A percentile compares a stretch with the other conserved stretches of the same genome.
These are phyloP conservation scores for Penicillium sp. DNA, from an alignment of 2,329 filamentous ascomycete species.

Conservation along the genomic window DNA sequence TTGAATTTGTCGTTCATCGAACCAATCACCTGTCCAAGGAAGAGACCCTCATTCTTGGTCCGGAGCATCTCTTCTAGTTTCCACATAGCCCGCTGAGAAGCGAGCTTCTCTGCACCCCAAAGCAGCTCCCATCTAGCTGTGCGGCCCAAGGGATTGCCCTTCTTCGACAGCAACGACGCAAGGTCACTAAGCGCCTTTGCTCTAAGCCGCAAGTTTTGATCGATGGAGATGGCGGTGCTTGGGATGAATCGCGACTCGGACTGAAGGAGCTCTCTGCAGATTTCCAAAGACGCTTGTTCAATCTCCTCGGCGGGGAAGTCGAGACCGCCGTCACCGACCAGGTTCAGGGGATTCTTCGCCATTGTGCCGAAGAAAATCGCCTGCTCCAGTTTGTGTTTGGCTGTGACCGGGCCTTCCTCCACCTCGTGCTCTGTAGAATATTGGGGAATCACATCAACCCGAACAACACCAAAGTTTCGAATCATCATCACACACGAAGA, in stretches of 20 bases:
- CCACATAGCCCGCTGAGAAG: constrained; percentile 80
- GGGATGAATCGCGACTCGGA: constrained; percentile 77
- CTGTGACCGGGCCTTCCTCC: constrained; percentile 63
- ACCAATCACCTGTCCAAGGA: constrained; percentile 75
- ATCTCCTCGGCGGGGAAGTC: constrained; percentile 73
- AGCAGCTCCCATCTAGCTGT: constrained; percentile 77
- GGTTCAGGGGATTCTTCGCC: constrained; percentile 83
- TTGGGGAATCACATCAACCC: constrained; percentile 51
- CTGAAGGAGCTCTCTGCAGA: constrained; percentile 81
- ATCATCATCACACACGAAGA: constrained; percentile 59
- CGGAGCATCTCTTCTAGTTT: constrained; percentile 73
- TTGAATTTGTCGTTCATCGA: constrained; percentile 78
- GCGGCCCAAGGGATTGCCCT: constrained; percentile 66
- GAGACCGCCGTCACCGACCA: constrained; percentile 69
- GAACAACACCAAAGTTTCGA: constrained; percentile 61
- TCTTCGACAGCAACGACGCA: constrained; percentile 69
- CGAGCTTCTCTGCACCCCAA: constrained; percentile 89
- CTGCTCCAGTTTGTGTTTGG: constrained; percentile 89
- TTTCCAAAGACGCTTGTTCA: constrained; percentile 72
- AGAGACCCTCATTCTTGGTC: constrained; percentile 63
- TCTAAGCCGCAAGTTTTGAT: constrained; percentile 77
- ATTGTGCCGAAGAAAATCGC: constrained; percentile 89
- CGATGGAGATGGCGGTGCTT: constrained; percentile 73
- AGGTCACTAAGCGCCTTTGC: constrained; percentile 75
- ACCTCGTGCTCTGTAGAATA: constrained; percentile 52